Evolutionary conservation across 352 stramenopile genomes (phyloP), one percentile per base, ranked within the genome.

Genomic region (Globisporangium acanthophoron): DNA sequence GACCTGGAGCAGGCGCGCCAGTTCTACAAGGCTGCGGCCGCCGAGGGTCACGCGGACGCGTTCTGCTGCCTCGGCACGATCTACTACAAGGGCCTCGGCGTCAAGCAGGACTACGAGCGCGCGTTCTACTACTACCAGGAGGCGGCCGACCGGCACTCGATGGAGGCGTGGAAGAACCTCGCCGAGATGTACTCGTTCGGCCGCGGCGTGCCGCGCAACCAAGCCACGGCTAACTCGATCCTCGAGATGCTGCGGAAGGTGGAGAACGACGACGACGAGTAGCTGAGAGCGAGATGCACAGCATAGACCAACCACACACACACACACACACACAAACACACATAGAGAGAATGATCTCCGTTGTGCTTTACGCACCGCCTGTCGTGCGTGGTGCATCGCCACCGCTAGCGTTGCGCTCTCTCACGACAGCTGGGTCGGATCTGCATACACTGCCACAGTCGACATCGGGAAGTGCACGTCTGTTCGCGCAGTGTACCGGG

Each of bases 41-140:
- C 88, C 29, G 73, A 79, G 37, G 83, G 81, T 39, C 80, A 74
- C 44, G 76, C 80, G 12, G 78, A 94, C 35, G 81, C 85, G 45
- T 88, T 84, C 52, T 91, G 79, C 58, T 93, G 81, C 62, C 83
- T 95, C 16, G 87, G 85, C 27, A 72, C 82, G 13, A 60, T 95
- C 44, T 87, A 87, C 66, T 94, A 93, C 65, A 84, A 90, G 49
- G 80, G 81, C 18, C 62, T 80, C 39, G 84, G 84, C 24, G 80
- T 92, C 43, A 46, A 75, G 59, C 62, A 80, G 51, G 76, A 95
- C 63, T 94, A 76, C 54, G 61, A 86, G 54, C 80, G 81, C 63
- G 87, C 87, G 37, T 94, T 96, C 54, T 55, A 89, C 58, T 92
- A 90, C 63, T 96, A 94, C 63, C 85, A 95, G 64, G 82, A 89